phyloP scores from a whole-genome alignment of 768 basidiomycete species.

The Naganishia vaughanmartiniae region DNA sequence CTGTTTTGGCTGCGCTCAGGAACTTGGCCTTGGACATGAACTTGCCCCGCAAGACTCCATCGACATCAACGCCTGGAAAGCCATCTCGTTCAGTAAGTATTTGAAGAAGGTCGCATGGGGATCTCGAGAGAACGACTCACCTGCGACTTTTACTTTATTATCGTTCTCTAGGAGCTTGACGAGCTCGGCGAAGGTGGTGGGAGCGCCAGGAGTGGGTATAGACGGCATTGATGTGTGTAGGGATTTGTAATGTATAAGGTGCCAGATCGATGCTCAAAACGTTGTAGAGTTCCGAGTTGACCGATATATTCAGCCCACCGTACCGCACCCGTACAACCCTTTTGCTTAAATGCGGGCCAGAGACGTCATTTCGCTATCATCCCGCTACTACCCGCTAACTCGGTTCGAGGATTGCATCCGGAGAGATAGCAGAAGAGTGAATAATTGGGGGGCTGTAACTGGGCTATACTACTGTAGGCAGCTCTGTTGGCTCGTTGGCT shows the following conservation, averaged over 20 bases:
- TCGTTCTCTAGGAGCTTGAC: slow-evolving; percentile 60
- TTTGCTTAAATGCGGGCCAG: too few relatives aligned
- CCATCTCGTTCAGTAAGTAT: neutral
- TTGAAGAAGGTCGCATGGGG: neutral
- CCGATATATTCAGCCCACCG: neutral
- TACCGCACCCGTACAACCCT: too few relatives aligned
- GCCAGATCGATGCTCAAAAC: neutral
- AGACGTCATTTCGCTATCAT: too few relatives aligned
- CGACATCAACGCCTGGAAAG: slow-evolving; percentile 59
- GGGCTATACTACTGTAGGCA: too few relatives aligned
- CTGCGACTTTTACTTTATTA: slow-evolving; percentile 88
- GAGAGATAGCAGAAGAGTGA: neutral
- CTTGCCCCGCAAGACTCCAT: slow-evolving; percentile 92
- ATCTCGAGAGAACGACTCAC: slow-evolving; percentile 55
- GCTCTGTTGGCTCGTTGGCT: too few relatives aligned
- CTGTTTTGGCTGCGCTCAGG: slow-evolving; percentile 64
- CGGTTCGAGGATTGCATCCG: slow-evolving; percentile 18
- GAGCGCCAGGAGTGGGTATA: slow-evolving; percentile 54
- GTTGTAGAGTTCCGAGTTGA: neutral
- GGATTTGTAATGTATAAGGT: slow-evolving; percentile 1
- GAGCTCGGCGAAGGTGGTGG: slow-evolving; percentile 63
- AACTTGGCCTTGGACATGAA: slow-evolving; percentile 91
- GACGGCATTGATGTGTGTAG: slow-evolving; percentile 6
- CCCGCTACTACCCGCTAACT: neutral
- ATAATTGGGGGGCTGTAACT: too few relatives aligned